Conservation (phyloP, 2,329 filamentous ascomycete genomes). For the Helicocarpus griseus region DNA sequence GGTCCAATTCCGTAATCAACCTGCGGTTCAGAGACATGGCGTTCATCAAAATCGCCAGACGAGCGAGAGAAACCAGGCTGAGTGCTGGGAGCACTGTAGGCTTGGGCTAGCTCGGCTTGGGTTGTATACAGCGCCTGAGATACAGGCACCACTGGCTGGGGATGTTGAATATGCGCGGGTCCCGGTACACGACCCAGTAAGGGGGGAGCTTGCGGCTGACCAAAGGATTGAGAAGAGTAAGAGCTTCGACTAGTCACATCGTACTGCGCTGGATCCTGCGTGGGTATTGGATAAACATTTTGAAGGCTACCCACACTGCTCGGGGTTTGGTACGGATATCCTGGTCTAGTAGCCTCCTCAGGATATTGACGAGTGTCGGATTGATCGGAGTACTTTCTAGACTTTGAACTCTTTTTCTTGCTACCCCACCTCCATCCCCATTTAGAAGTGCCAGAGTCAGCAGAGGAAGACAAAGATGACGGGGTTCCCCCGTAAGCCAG, state of each 20-base stretch:
- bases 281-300: slow-evolving; percentile 57
- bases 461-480: slow-evolving; percentile 42
- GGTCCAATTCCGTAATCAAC: slow-evolving; percentile 2
- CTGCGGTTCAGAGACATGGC: background rate
- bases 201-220: slow-evolving; percentile 26
- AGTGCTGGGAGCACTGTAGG: slow-evolving; percentile 32
- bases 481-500: slow-evolving; percentile 51
- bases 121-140: slow-evolving; percentile 54
- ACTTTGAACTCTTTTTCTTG: slow-evolving; percentile 28
- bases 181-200: slow-evolving; percentile 41
- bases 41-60: background rate
- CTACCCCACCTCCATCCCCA: slow-evolving; percentile 53
- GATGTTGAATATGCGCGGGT: slow-evolving; percentile 68
- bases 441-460: slow-evolving; percentile 46
- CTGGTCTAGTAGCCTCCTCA: slow-evolving; percentile 7
- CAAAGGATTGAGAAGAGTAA: slow-evolving; percentile 28
- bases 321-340: slow-evolving; percentile 4
- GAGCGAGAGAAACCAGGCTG: slow-evolving; percentile 27
- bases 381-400: slow-evolving; percentile 44
- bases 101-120: slow-evolving; percentile 13
- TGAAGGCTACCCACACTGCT: slow-evolving; percentile 43
- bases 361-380: slow-evolving; percentile 38
- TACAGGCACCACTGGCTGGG: slow-evolving; percentile 67
- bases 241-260: slow-evolving; percentile 47
- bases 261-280: slow-evolving; percentile 54